These are phyloP conservation scores for Baeospora myosura DNA, from an alignment of 1,284 basidiomycete genomes.

Conservation along the genomic window DNA sequence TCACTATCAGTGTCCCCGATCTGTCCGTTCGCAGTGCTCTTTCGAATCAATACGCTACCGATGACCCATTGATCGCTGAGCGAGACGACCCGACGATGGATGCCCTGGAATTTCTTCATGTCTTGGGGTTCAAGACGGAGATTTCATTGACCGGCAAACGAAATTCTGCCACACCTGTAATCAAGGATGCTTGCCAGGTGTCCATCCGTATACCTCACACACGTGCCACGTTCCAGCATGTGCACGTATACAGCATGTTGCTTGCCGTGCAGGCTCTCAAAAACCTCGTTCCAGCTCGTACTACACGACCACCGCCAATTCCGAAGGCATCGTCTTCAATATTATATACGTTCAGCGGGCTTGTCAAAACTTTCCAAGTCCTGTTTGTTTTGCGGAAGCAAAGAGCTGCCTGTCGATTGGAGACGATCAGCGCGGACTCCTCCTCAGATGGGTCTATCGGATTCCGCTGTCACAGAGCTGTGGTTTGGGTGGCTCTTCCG, in stretches of 20 bases:
- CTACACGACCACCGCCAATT: conserved; percentile 13
- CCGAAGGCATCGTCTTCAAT: conserved; percentile 11
- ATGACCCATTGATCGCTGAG: conserved; percentile 52
- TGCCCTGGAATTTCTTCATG: conserved; percentile 41
- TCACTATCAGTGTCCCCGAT: conserved; percentile 40
- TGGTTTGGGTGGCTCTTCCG: conserved; percentile 40
- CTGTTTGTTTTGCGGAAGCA: conserved; percentile 41
- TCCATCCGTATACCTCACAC: conserved; percentile 33
- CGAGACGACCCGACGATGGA: conserved; percentile 37
- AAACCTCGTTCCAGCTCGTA: conserved; percentile 29
- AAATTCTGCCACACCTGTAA: conserved; percentile 14
- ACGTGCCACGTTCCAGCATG: conserved; percentile 50
- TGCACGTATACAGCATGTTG: conserved; percentile 69
- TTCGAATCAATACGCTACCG: conserved; percentile 55
- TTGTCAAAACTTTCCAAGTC: conserved; percentile 38
- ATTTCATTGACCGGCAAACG: conserved; percentile 29
- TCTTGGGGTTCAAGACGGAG: conserved; percentile 33
- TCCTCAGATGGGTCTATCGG: conserved; percentile 19
- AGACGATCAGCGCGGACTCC: conserved; percentile 28
- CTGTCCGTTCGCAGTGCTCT: conserved; percentile 49
- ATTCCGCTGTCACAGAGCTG: conserved; percentile 30
- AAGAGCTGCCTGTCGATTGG: conserved; percentile 39
- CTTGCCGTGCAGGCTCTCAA: conserved; percentile 55
- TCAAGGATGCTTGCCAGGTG: conserved; percentile 32
- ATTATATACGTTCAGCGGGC: conserved; percentile 24